A percentile compares a stretch with the other conserved stretches of the same genome.
Evolutionary conservation across 2,329 filamentous ascomycete genomes (phyloP).

Genomic region (Monosporascus sp.): DNA sequence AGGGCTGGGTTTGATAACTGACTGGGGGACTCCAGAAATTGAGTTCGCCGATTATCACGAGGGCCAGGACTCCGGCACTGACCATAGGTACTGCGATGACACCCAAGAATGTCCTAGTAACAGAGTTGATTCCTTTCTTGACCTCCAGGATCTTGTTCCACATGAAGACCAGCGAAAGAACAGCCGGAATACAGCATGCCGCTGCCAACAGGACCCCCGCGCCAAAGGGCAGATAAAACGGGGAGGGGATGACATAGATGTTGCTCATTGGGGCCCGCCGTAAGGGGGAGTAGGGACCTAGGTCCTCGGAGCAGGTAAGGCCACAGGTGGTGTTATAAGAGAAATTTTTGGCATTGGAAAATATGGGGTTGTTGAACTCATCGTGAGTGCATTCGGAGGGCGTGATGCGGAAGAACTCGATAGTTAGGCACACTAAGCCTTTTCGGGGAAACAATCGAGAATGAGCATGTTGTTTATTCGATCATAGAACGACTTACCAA

Average conservation of each 20-base stretch:
- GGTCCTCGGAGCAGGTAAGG: conserved; percentile 38
- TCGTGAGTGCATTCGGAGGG: conserved; percentile 37
- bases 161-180: conserved; percentile 56
- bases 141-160: conserved; percentile 60
- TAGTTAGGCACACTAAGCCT: conserved; percentile 55
- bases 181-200: conserved; percentile 59
- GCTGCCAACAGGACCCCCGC: conserved; percentile 56
- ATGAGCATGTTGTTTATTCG: not conserved
- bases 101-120: conserved; percentile 47
- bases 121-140: conserved; percentile 52
- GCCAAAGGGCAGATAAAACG: conserved; percentile 50
- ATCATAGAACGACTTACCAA: conserved; percentile 36
- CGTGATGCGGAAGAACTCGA: conserved; percentile 58
- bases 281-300: conserved; percentile 50
- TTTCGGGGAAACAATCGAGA: not conserved
- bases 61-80: conserved; percentile 50
- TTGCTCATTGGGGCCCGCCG: conserved; percentile 51
- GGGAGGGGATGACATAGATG: conserved; percentile 58
- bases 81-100: conserved; percentile 56
- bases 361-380: conserved; percentile 31
- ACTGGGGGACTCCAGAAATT: conserved; percentile 59
- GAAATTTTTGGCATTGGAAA: conserved; percentile 33
- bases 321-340: conserved; percentile 40
- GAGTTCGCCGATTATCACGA: conserved; percentile 56
- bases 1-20: conserved; percentile 55